Conservation (phyloP, 2,329 filamentous ascomycete genomes). For the Fusarium heterosporum region DNA sequence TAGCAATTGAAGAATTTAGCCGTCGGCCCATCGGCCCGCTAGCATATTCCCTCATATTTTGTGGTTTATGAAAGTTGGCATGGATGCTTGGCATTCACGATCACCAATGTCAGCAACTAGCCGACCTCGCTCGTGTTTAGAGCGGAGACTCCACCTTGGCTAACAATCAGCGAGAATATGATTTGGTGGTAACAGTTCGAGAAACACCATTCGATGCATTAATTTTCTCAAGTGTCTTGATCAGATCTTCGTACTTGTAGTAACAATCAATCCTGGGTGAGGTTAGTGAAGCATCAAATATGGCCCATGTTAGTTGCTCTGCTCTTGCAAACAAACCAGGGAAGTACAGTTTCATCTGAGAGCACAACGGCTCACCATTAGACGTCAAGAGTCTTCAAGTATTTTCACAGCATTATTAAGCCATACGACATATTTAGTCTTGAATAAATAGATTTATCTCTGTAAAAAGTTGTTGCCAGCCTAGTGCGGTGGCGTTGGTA, state of each 20-base stretch:
- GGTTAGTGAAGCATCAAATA: no score
- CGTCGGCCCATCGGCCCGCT: conserved; percentile 35
- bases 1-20: conserved; percentile 15
- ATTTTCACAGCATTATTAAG: no score
- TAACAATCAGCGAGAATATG: not conserved
- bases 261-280: no score
- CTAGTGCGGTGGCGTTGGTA: not conserved
- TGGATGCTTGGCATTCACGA: conserved; percentile 18
- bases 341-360: no score
- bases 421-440: not conserved
- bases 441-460: accelerated
- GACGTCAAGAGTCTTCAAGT: no score
- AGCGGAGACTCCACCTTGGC: not conserved
- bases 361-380: no score
- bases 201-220: no score
- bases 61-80: conserved; percentile 3
- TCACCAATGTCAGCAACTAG: not conserved
- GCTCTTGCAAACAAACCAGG: no score
- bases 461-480: not conserved
- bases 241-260: no score
- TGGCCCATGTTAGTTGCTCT: no score
- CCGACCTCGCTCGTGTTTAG: not conserved
- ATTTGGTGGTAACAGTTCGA: no score
- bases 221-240: no score
- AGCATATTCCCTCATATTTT: conserved; percentile 7